Evolutionary conservation across 2,329 filamentous ascomycete genomes (phyloP).

Genomic region (Pseudomassariella vexata): DNA sequence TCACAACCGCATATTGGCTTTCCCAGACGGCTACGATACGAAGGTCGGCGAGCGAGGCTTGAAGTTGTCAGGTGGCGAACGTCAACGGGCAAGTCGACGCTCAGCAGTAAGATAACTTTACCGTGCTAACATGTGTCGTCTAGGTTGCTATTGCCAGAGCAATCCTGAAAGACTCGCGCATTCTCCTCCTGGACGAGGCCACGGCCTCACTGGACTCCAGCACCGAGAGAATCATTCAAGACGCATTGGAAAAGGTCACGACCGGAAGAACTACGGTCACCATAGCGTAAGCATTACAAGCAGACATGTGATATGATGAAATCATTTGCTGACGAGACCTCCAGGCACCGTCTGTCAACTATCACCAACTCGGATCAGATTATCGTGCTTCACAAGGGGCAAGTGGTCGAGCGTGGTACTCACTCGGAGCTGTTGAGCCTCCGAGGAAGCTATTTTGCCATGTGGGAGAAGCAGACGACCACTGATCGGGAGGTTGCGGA

Average conservation of each 20-base stretch:
- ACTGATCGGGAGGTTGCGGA: conserved; percentile 27
- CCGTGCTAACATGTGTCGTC: not conserved
- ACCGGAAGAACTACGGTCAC: conserved; percentile 46
- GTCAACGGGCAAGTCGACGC: conserved; percentile 40
- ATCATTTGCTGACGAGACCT: not conserved
- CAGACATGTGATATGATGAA: conserved; percentile 4
- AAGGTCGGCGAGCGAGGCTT: conserved; percentile 20
- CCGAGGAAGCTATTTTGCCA: conserved; percentile 41
- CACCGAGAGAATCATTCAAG: conserved; percentile 53
- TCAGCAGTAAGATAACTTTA: not conserved
- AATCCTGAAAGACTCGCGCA: conserved; percentile 62
- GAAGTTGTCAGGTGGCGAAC: conserved; percentile 52
- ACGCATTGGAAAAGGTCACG: conserved; percentile 41
- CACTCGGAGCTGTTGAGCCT: conserved; percentile 39
- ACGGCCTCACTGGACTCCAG: conserved; percentile 64
- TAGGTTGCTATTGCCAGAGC: conserved; percentile 55
- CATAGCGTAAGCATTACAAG: conserved; percentile 34
- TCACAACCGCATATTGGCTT: conserved; percentile 51
- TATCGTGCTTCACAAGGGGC: conserved; percentile 45
- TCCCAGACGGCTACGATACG: conserved; percentile 36
- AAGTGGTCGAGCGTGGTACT: conserved; percentile 43
- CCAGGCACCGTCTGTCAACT: conserved; percentile 50
- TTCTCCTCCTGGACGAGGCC: conserved; percentile 67
- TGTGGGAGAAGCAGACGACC: conserved; percentile 48
- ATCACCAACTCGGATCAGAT: conserved; percentile 51